Conservation (phyloP, 2,329 filamentous ascomycete genomes). For the Hypoxylon sp. region DNA sequence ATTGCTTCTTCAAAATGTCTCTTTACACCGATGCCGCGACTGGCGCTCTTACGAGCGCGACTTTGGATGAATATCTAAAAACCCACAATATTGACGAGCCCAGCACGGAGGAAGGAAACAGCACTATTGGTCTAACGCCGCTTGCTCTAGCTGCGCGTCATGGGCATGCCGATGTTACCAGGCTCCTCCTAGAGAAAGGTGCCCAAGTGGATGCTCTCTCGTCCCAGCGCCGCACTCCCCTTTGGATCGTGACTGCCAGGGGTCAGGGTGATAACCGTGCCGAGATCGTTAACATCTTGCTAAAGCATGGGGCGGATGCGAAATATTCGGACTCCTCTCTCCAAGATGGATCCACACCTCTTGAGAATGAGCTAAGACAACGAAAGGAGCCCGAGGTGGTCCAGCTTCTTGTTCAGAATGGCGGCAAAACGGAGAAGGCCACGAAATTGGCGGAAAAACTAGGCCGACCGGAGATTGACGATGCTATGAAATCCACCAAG, state of each 20-base stretch:
- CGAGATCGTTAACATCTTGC: constrained; percentile 25
- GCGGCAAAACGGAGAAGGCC: constrained; percentile 21
- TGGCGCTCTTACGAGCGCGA: constrained; percentile 18
- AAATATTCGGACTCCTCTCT: constrained; percentile 25
- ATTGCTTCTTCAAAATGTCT: constrained; percentile 31
- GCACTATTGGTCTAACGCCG: constrained; percentile 32
- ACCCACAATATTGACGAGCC: constrained; percentile 27
- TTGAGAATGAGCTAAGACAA: constrained; percentile 36
- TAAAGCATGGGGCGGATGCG: constrained; percentile 24
- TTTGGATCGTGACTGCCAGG: constrained; percentile 28
- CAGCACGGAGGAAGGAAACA: constrained; percentile 26
- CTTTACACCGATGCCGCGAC: constrained; percentile 25
- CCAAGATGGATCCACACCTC: constrained; percentile 29
- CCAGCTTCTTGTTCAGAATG: constrained; percentile 31
- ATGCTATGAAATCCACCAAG: constrained; percentile 22
- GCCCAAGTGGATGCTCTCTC: constrained; percentile 33
- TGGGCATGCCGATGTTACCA: constrained; percentile 31
- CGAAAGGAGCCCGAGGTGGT: constrained; percentile 30
- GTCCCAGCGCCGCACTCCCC: constrained; percentile 15
- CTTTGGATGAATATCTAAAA: constrained; percentile 27
- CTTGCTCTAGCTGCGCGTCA: constrained; percentile 34
- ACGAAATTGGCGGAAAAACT: constrained; percentile 9
- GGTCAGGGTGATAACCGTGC: constrained; percentile 21
- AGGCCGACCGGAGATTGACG: constrained; percentile 22
- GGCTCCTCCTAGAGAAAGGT: constrained; percentile 35